Conservation (phyloP, 352 stramenopile genomes). For the Aphanomyces cochlioides region DNA sequence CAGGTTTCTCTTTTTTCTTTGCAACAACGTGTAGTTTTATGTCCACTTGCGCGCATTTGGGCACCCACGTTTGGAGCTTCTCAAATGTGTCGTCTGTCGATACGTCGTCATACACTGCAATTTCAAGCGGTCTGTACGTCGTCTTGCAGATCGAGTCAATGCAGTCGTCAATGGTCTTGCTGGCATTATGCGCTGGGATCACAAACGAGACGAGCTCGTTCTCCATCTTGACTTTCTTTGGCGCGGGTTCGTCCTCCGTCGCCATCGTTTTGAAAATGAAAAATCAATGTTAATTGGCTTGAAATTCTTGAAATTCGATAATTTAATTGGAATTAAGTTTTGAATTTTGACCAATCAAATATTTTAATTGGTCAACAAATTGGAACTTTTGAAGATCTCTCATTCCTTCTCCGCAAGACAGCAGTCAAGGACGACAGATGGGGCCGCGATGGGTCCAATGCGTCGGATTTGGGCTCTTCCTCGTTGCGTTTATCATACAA, state of each 20-base stretch:
- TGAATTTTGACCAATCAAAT: conserved; percentile 13
- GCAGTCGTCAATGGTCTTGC: conserved; percentile 23
- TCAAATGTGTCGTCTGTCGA: conserved; percentile 22
- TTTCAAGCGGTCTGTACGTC: conserved; percentile 19
- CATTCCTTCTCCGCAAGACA: not conserved
- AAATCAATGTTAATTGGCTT: not conserved
- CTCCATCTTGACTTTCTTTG: conserved; percentile 22
- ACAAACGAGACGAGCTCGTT: conserved; percentile 21
- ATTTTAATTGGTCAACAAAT: not conserved
- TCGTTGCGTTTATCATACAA: no score
- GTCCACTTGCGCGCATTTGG: conserved; percentile 16
- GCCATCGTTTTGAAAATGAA: conserved; percentile 15
- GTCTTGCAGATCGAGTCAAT: conserved; percentile 20
- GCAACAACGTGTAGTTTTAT: conserved; percentile 14
- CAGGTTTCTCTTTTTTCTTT: conserved; percentile 20
- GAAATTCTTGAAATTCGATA: not conserved
- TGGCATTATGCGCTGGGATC: conserved; percentile 23
- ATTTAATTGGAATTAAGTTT: not conserved
- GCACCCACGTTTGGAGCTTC: conserved; percentile 21
- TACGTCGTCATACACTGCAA: conserved; percentile 25
- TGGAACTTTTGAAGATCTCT: conserved; percentile 18
- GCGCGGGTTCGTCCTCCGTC: conserved; percentile 5
- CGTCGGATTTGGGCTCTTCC: no score
- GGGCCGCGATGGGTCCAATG: no score
- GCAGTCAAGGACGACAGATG: no score